phyloP scores from a whole-genome alignment of 352 stramenopile genomes.

The Globisporangium polare region DNA sequence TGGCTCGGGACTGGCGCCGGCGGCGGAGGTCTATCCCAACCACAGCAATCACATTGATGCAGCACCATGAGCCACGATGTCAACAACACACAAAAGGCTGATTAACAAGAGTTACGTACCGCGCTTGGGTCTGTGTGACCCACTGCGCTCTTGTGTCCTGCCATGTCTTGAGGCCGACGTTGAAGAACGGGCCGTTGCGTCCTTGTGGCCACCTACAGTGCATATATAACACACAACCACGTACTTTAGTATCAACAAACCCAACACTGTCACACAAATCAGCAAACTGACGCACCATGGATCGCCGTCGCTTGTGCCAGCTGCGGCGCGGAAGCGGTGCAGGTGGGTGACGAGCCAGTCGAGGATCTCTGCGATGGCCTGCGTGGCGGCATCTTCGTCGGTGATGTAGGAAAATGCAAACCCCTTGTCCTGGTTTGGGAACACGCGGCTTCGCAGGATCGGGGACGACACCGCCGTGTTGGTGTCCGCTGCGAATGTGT shows the following conservation, averaged over 20 bases:
- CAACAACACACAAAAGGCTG: background rate
- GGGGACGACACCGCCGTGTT: conserved; percentile 12
- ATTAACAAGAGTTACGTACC: conserved; percentile 27
- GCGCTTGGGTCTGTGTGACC: conserved; percentile 64
- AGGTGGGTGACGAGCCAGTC: conserved; percentile 84
- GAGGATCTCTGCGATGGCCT: conserved; percentile 80
- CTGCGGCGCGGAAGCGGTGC: conserved; percentile 74
- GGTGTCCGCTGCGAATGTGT: conserved; percentile 24
- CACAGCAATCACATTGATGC: background rate
- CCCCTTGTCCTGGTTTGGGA: conserved; percentile 67
- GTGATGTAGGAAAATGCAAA: conserved; percentile 89
- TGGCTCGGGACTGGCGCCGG: conserved; percentile 66
- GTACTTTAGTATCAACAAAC: background rate
- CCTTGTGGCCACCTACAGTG: conserved; percentile 71
- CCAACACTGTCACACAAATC: background rate
- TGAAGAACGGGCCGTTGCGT: conserved; percentile 84
- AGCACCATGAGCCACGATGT: conserved; percentile 8
- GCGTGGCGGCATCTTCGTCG: conserved; percentile 85
- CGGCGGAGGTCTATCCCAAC: conserved; percentile 43
- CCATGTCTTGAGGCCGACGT: conserved; percentile 74
- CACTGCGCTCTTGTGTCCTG: conserved; percentile 66
- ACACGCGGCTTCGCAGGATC: conserved; percentile 37
- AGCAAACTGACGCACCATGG: conserved; percentile 36
- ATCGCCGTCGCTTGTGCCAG: conserved; percentile 73
- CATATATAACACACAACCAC: background rate